Base-by-base conservation (phyloP, 805 yeast genomes). In the Pichia nanzhaoensis region DNA sequence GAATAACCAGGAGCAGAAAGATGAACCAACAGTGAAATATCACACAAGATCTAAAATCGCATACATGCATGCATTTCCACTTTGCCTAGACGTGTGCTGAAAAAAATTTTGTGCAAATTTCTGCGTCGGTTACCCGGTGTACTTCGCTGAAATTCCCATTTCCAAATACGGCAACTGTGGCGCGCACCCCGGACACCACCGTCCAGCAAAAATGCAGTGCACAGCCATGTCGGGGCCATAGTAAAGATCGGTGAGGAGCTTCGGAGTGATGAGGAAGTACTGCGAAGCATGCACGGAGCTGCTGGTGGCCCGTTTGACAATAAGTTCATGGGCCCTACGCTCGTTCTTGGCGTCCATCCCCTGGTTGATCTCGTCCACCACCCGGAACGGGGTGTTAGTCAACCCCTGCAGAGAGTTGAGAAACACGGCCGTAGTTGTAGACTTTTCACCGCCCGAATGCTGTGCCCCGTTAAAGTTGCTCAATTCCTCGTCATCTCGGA, bases 261-360 rank as follows among this genome's bases (percentile, higher is more conserved):
- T 93, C 0, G 99, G 99, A 0, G 98, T 93, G 34, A 93, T 86
- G 58, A 93, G 70, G 58, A 93, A 89, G 60, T 89, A 91, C 58
- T 93, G 99, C 2, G 95, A 74, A 1, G 59, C 52, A 2, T 55
- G 49, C 4, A 34, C 45, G 3, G 37, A 69, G 4, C 67, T 65
- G 8, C 19, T 37, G 58, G 96, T 86, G 0, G 97, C 91, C 39
- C 84, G 80, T 45, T 84, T 80, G 1, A 91, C 96, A 73, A 93
- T 80, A 50, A 86, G 77, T 50, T 77, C 75, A 60, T 91, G 96
- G 2, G 93, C 90, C 66, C 78, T 72, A 50, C 90, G 77, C 63
- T 93, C 99, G 58, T 93, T 93, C 49, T 77, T 77, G 12, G 95
- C 84, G 66, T 93, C 99, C 98, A 93, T 90, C 53, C 99, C 99